These are phyloP conservation scores for Chaetomiaceae sp. DNA, from an alignment of 2,329 filamentous ascomycete genomes.

Conservation along the genomic window DNA sequence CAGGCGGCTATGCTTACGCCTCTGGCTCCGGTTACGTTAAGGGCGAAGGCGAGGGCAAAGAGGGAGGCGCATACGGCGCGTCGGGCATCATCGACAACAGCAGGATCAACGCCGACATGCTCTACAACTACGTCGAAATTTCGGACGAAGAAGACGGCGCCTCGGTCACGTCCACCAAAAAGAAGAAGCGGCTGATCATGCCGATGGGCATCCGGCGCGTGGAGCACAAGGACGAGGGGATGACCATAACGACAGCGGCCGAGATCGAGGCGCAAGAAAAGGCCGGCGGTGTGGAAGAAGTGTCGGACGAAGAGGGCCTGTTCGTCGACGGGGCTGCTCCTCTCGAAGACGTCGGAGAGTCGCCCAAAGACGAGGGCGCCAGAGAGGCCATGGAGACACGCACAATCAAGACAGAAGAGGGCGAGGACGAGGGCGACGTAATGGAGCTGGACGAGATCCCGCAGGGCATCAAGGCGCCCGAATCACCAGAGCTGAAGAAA, in stretches of 20 bases:
- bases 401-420: conserved; percentile 23
- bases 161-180: conserved; percentile 28
- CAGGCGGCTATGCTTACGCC: conserved; percentile 21
- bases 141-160: conserved; percentile 41
- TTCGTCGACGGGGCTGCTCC: conserved; percentile 18
- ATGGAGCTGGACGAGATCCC: conserved; percentile 25
- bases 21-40: conserved; percentile 11
- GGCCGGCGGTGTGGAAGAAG: conserved; percentile 33
- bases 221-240: conserved; percentile 50
- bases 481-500: conserved; percentile 33
- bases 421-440: conserved; percentile 8
- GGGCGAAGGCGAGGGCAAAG: conserved; percentile 17
- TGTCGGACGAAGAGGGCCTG: conserved; percentile 24
- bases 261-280: conserved; percentile 53
- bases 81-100: conserved; percentile 33
- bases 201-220: conserved; percentile 54
- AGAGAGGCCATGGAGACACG: conserved; percentile 38
- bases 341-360: conserved; percentile 14
- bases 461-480: conserved; percentile 27
- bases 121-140: conserved; percentile 39
- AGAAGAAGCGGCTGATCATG: conserved; percentile 34
- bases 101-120: conserved; percentile 53
- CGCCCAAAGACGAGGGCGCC: conserved; percentile 35
- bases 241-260: conserved; percentile 52
- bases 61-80: conserved; percentile 12